These are phyloP conservation scores for Cenchrus purpureus DNA, from an alignment of 176 grass and related monocot genomes.

Conservation along the genomic window DNA sequence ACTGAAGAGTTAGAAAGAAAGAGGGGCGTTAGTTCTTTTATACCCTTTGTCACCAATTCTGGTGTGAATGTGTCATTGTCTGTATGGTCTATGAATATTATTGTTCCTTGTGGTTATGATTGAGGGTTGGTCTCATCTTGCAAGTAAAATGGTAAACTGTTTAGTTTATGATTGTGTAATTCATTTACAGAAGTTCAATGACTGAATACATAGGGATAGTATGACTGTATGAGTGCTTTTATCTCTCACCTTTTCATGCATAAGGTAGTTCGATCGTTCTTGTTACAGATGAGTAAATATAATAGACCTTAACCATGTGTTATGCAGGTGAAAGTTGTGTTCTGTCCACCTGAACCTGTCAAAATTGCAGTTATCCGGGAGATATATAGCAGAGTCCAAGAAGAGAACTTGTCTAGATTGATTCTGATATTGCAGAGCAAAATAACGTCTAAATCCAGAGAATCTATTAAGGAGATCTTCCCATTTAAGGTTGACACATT, in stretches of 20 bases:
- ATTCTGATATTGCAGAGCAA: constrained; percentile 69
- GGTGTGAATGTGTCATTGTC: neutral
- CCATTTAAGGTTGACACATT: constrained; percentile 75
- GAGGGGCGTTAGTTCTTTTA: neutral
- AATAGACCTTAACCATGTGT: constrained; percentile 27
- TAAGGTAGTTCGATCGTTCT: constrained; percentile 14
- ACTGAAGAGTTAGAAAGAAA: neutral
- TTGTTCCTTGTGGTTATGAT: neutral
- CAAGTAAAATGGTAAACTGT: constrained; percentile 10
- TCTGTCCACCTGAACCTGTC: constrained; percentile 64
- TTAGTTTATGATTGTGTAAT: constrained; percentile 4
- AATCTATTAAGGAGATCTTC: constrained; percentile 73
- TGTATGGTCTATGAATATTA: constrained; percentile 8
- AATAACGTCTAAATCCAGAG: constrained; percentile 66
- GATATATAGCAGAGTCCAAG: constrained; percentile 42
- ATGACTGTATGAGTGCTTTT: neutral
- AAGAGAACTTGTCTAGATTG: constrained; percentile 60
- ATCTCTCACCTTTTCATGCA: neutral
- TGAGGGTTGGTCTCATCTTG: neutral
- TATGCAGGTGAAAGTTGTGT: constrained; percentile 71
- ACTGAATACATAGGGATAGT: neutral
- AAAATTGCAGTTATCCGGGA: constrained; percentile 62
- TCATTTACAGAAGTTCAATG: constrained; percentile 1
- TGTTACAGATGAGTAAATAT: neutral
- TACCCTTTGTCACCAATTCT: neutral